Conservation (phyloP, 495 filamentous ascomycete genomes). For the Aspergillus biplanus region DNA sequence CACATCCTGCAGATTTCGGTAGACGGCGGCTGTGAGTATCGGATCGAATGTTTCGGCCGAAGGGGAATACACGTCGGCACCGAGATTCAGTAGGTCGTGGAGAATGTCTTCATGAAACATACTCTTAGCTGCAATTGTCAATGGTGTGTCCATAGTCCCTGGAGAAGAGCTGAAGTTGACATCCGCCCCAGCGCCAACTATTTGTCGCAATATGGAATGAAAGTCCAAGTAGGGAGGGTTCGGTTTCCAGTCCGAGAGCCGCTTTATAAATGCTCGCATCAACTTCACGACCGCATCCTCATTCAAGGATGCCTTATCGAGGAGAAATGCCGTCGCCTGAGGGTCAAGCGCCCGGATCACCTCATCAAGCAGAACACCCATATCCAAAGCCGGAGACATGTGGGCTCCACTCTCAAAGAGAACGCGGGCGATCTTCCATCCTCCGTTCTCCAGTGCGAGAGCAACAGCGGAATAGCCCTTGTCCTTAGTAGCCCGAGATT, state of each 20-base stretch:
- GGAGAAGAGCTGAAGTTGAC: neutral
- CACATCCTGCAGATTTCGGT: neutral
- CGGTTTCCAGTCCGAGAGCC: neutral
- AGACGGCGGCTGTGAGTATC: neutral
- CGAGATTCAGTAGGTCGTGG: neutral
- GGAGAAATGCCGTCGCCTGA: neutral
- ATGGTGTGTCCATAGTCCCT: neutral
- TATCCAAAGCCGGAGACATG: neutral
- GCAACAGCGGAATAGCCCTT: neutral
- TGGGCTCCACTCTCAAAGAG: neutral
- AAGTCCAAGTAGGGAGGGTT: neutral
- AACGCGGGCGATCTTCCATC: neutral
- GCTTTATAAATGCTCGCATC: neutral
- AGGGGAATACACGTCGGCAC: neutral
- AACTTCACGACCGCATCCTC: neutral
- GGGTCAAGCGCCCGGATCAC: neutral
- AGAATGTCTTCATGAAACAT: neutral
- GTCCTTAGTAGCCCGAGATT: neutral
- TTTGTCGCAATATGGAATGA: neutral
- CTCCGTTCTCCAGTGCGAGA: neutral
- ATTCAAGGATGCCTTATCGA: neutral
- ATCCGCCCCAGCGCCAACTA: neutral
- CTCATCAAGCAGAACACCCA: neutral
- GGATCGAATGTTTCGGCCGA: neutral
- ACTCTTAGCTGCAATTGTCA: neutral